Evolutionary conservation across 1,284 basidiomycete genomes (phyloP), one percentile per base, ranked within the genome.

Genomic region (Ganoderma sinense): DNA sequence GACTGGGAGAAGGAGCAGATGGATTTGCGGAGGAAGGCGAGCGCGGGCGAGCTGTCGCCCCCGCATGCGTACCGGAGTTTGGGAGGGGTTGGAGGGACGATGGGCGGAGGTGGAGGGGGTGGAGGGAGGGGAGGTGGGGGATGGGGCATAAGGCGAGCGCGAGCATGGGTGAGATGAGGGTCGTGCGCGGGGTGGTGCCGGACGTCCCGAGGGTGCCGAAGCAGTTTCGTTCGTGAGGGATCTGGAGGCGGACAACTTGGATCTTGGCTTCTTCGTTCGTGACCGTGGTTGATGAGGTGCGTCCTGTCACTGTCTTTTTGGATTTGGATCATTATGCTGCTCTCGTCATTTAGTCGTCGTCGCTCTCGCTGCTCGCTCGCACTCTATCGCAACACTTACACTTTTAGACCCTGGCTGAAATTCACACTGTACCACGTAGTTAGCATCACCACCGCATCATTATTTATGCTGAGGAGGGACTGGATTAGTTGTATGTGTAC

Each of bases 141-240:
- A 8, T 13, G 36, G 59, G 59, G 13, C 59, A 61, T 11, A 40
- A 61, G 59, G 23, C 59, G 33, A 59, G 56, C 18, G 56, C 56
- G 59, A 55, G 62, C 45, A 64, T 69, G 23, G 70, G 70, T 10
- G 67, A 62, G 48, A 56, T 69, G 70, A 69, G 66, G 67, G 64
- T 65, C 40, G 55, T 66, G 64, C 48, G 68, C 2, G 36, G n/a
- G 13, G 26, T 69, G 1, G 56, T 71, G 20, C 70, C 70, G 8
- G 67, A 48, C 16, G 65, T 71, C 4, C 70, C 70, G 0, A 62
- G 64, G 45, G 61, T 71, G 20, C 70, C 70, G n/a, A 16, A 0
- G 40, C 23, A 51, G 62, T 55, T 39, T 33, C 48, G 60, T 39
- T 18, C 31, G 31, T 43, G 33, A 39, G 29, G 16, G 58, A 23